These are phyloP conservation scores for Naganishia randhawae DNA, from an alignment of 768 basidiomycete species.

Conservation along the genomic window DNA sequence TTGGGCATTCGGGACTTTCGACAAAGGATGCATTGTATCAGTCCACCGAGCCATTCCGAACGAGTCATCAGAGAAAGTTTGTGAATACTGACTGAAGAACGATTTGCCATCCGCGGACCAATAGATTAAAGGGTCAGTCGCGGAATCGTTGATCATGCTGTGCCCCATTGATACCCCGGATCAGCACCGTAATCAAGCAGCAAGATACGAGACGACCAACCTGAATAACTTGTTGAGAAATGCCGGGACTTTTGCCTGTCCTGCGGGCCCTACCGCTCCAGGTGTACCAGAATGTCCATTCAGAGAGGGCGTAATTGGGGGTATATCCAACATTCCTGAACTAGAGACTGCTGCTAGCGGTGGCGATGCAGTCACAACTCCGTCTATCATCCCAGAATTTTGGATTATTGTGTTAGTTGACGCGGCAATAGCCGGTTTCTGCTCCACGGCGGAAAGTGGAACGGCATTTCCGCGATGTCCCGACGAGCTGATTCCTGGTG, in stretches of 20 bases:
- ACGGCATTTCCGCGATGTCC: neutral
- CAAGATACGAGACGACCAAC: neutral
- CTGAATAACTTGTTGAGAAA: constrained; percentile 29
- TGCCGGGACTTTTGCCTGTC: constrained; percentile 24
- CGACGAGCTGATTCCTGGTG: neutral
- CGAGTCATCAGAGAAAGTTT: neutral
- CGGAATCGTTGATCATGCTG: constrained; percentile 87
- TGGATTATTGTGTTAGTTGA: neutral
- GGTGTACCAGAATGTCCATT: neutral
- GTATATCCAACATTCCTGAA: neutral
- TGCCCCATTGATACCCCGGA: neutral
- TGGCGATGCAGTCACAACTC: constrained; percentile 3
- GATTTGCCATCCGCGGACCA: constrained; percentile 90
- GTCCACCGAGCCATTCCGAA: neutral
- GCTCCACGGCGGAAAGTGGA: neutral
- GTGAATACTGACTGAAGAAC: constrained; percentile 70
- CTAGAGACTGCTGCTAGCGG: neutral
- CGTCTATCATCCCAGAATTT: neutral
- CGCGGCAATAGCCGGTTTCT: neutral
- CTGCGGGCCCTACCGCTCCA: neutral
- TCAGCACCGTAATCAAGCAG: neutral
- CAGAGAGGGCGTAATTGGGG: neutral
- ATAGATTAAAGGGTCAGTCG: constrained; percentile 76
- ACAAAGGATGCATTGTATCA: neutral
- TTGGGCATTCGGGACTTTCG: constrained; percentile 80